These are phyloP conservation scores for Phialocephala sp. DNA, from an alignment of 2,329 filamentous ascomycete genomes.

Conservation along the genomic window DNA sequence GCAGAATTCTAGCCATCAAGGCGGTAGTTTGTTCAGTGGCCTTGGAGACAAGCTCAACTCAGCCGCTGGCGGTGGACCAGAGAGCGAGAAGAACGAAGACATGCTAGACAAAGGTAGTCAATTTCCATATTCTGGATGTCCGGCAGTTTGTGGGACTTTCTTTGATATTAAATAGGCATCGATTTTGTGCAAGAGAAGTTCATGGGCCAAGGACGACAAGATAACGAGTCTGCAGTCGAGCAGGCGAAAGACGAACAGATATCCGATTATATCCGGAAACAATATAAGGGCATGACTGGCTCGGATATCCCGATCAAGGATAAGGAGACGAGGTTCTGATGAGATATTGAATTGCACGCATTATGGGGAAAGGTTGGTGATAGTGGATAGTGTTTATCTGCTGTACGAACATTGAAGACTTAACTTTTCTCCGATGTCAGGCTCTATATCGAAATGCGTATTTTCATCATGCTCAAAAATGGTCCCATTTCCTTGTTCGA, in stretches of 20 bases:
- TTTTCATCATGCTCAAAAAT: no score
- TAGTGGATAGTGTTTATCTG: no score
- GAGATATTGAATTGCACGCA: no score
- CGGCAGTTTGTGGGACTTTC: not conserved
- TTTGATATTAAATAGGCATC: slow-evolving; percentile 59
- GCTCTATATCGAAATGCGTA: no score
- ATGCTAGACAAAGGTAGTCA: slow-evolving; percentile 76
- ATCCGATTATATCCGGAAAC: slow-evolving; percentile 70
- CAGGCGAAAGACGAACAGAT: slow-evolving; percentile 86
- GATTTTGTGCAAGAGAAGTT: slow-evolving; percentile 80
- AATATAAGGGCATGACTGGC: slow-evolving; percentile 74
- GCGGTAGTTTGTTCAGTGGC: slow-evolving; percentile 57
- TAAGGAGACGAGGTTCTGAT: slow-evolving; percentile 58
- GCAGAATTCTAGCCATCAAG: slow-evolving; percentile 33
- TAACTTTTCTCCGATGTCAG: no score
- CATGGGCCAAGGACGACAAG: slow-evolving; percentile 71
- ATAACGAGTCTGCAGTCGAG: slow-evolving; percentile 75
- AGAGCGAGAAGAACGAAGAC: slow-evolving; percentile 84
- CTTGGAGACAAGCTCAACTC: slow-evolving; percentile 74
- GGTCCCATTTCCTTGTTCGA: not conserved
- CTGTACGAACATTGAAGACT: no score
- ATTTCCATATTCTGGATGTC: no score
- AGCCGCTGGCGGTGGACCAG: slow-evolving; percentile 72
- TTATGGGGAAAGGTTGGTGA: no score
- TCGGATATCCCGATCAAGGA: slow-evolving; percentile 73